Base-by-base conservation (phyloP, 441 rosid species). In the Eruca vesicaria region DNA sequence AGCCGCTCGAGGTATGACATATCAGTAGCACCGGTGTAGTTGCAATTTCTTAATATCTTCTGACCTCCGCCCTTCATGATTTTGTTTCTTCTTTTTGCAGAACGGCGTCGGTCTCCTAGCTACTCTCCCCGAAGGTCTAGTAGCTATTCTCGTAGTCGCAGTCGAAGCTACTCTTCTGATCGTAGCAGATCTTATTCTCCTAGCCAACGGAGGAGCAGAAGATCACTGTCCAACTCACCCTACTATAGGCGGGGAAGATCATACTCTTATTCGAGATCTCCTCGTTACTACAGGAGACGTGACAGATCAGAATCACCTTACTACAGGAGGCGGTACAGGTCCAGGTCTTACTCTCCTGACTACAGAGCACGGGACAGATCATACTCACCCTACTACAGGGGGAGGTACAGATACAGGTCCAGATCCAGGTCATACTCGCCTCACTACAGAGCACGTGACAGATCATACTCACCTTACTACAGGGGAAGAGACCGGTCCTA, bases 121-220 rank as follows among this genome's bases (percentile, higher is more conserved):
- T 82, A 79, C 78, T 86, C 94, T 73, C 80, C 87, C 35, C 77
- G 88, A n/a, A 66, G 85, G 26, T 88, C 97, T 4, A 78, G 84
- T 4, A 18, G 76, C 36, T 75, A 74, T 77, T 87, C 93, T 56
- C 86, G 85, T 41, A 66, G 78, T 31, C 60, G 79, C 26, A 69
- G 82, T 68, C 35, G 55, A 18, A 80, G 82, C 50, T 80, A 66
- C 59, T 81, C 84, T 28, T 76, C 79, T 48, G 84, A 73, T 21
- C 23, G 82, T 65, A 68, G 84, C 50, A 72, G 86, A 64, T 82
- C 90, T 9, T 76, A 76, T 71, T 75, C 90, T 23, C 84, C 85
- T 43, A 63, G 6, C 53, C 65, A 71, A 33, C 11, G 74, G 33
- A 43, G 81, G 1, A 63, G 77, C 15, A 78, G 72, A 9, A 82